Evolutionary conservation across 768 basidiomycete species (phyloP).

Genomic region (Cyclocybe cylindracea): DNA sequence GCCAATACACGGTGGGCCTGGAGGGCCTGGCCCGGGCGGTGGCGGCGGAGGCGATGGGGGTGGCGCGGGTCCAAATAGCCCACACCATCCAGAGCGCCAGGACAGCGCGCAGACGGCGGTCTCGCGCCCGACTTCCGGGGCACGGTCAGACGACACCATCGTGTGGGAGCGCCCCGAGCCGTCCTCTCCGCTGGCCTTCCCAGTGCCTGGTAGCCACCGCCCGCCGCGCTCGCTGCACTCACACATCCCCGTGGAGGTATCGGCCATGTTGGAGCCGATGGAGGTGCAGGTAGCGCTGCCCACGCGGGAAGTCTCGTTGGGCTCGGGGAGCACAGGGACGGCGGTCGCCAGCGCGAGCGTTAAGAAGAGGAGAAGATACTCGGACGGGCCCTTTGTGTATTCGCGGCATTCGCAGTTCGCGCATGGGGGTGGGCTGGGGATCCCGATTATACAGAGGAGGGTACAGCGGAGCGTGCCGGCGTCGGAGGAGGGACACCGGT

Average conservation of each 20-base stretch:
- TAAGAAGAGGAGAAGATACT: constrained; percentile 25
- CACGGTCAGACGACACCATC: constrained; percentile 27
- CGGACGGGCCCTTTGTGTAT: constrained; percentile 31
- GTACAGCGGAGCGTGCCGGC: constrained; percentile 3
- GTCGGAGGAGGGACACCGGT: constrained; percentile 10
- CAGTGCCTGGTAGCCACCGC: neutral
- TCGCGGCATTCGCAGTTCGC: constrained; percentile 13
- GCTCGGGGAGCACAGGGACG: neutral
- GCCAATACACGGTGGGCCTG: neutral
- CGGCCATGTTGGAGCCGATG: no score
- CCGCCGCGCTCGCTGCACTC: no score
- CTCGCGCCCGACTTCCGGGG: constrained; percentile 25
- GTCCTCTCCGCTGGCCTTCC: constrained; percentile 5
- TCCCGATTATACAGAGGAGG: no score
- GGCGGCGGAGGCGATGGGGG: neutral
- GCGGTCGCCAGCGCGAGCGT: neutral
- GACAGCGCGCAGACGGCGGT: constrained; percentile 15
- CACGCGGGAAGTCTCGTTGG: no score
- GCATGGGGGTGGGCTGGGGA: no score
- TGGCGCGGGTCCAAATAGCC: neutral
- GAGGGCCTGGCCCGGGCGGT: no score
- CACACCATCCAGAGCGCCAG: constrained; percentile 11
- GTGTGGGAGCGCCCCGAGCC: constrained; percentile 27
- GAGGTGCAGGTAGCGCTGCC: no score
- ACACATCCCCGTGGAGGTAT: no score